Conservation (phyloP, 2,329 filamentous ascomycete genomes). For the Penicillium italicum region DNA sequence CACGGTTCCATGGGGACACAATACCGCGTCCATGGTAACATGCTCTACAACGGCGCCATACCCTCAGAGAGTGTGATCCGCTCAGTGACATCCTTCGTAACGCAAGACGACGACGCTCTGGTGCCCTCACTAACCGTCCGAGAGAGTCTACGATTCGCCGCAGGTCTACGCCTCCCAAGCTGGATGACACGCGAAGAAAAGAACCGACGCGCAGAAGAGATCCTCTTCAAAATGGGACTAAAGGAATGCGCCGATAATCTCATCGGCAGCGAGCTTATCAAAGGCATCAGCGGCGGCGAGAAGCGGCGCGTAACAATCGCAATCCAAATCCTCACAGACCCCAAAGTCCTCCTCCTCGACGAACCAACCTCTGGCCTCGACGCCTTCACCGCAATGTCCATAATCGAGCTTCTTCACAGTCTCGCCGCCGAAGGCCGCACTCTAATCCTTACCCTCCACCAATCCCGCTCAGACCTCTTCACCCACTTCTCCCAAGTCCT, state of each 20-base stretch:
- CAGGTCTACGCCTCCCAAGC: conserved; percentile 65
- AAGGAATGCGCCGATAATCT: conserved; percentile 75
- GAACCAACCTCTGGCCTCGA: conserved; percentile 75
- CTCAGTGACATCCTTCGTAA: conserved; percentile 72
- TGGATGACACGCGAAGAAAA: conserved; percentile 70
- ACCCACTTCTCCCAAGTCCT: conserved; percentile 67
- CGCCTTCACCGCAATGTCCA: conserved; percentile 72
- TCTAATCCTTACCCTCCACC: conserved; percentile 72
- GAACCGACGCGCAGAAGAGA: conserved; percentile 63
- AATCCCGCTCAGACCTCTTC: conserved; percentile 71
- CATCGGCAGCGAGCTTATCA: conserved; percentile 67
- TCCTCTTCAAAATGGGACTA: conserved; percentile 69
- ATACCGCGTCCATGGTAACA: conserved; percentile 59
- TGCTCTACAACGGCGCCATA: conserved; percentile 66
- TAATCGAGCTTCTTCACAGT: conserved; percentile 68
- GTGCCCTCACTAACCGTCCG: conserved; percentile 71
- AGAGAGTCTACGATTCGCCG: conserved; percentile 69
- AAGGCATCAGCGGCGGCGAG: conserved; percentile 76
- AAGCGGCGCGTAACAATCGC: conserved; percentile 75
- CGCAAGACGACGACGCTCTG: conserved; percentile 72
- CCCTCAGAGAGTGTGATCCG: conserved; percentile 67
- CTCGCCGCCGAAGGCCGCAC: conserved; percentile 71
- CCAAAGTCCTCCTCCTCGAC: conserved; percentile 67
- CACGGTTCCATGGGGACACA: conserved; percentile 59
- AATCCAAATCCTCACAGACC: conserved; percentile 72